Conservation (phyloP, 1,139 yeast species). For the Pichia norvegensis region DNA sequence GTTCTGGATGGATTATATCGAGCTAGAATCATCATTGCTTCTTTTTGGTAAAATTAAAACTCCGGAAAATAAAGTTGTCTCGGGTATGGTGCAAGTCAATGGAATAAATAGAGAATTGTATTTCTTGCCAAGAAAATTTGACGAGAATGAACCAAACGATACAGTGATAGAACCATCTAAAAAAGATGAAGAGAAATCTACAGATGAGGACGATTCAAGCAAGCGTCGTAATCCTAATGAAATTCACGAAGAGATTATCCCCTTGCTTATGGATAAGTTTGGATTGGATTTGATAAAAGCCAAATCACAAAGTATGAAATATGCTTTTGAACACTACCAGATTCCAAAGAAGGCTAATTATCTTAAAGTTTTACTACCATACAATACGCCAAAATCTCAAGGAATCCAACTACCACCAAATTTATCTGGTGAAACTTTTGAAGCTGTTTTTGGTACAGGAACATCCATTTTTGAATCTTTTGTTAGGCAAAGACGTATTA, state of each 20-base stretch:
- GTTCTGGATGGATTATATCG: constrained; percentile 89
- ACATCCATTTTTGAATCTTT: constrained; percentile 76
- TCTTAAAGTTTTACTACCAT: constrained; percentile 71
- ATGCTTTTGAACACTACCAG: constrained; percentile 80
- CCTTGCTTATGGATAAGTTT: constrained; percentile 52
- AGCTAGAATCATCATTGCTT: constrained; percentile 59
- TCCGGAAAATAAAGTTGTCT: constrained; percentile 50
- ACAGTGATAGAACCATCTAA: constrained; percentile 29
- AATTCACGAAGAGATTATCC: constrained; percentile 69
- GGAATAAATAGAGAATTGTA: constrained; percentile 67
- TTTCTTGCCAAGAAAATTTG: constrained; percentile 59
- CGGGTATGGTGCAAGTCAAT: constrained; percentile 72
- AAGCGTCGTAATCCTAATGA: constrained; percentile 47
- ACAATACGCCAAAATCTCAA: constrained; percentile 46
- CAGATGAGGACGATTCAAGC: constrained; percentile 6
- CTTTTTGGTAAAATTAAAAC: constrained; percentile 79
- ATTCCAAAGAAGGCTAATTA: constrained; percentile 79
- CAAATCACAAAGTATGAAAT: constrained; percentile 66
- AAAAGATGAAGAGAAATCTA: constrained; percentile 14
- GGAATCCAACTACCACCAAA: constrained; percentile 50
- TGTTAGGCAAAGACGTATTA: constrained; percentile 70
- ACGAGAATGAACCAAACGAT: constrained; percentile 33
- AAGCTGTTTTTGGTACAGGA: constrained; percentile 72
- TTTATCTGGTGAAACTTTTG: constrained; percentile 67
- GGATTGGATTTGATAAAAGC: constrained; percentile 60